A percentile compares a stretch with the other conserved stretches of the same genome.
Evolutionary conservation across 2,329 filamentous ascomycete species (phyloP).

Genomic region (Ceratocystis cacaofunesta): DNA sequence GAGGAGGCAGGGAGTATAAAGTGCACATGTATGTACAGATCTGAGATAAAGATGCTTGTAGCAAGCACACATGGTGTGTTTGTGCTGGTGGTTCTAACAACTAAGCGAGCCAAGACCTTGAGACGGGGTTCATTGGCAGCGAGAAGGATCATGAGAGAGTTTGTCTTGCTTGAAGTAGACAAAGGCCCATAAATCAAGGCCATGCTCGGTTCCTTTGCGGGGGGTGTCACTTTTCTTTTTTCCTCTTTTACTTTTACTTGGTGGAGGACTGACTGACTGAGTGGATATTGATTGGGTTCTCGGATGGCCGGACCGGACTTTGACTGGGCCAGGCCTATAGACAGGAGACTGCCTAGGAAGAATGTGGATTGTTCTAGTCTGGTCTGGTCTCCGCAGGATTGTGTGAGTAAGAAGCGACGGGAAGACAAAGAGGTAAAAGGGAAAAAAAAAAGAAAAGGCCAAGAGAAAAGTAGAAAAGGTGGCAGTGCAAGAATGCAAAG

Average conservation of each 20-base stretch:
- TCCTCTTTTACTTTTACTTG: neutral
- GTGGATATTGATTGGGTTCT: too few species aligned
- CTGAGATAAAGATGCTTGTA: too few species aligned
- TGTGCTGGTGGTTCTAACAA: neutral
- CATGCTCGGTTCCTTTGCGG: neutral
- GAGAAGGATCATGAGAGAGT: neutral
- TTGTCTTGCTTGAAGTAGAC: neutral
- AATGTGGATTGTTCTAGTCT: too few species aligned
- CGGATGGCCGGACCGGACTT: too few species aligned
- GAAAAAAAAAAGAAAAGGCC: neutral
- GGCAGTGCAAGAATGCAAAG: constrained; percentile 4
- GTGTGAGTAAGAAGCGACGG: too few species aligned
- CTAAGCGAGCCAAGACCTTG: neutral
- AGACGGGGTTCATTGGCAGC: neutral
- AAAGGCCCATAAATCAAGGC: neutral
- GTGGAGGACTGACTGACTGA: too few species aligned
- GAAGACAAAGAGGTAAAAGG: too few species aligned
- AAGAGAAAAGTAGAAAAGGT: neutral
- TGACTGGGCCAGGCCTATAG: too few species aligned
- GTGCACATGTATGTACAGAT: neutral
- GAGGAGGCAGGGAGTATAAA: too few species aligned
- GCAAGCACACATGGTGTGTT: neutral
- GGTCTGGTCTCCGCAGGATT: too few species aligned
- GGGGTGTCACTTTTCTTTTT: neutral
- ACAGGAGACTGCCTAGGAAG: too few species aligned